These are phyloP conservation scores for Penicillium malachiteum DNA, from an alignment of 495 filamentous ascomycete species.

Conservation along the genomic window DNA sequence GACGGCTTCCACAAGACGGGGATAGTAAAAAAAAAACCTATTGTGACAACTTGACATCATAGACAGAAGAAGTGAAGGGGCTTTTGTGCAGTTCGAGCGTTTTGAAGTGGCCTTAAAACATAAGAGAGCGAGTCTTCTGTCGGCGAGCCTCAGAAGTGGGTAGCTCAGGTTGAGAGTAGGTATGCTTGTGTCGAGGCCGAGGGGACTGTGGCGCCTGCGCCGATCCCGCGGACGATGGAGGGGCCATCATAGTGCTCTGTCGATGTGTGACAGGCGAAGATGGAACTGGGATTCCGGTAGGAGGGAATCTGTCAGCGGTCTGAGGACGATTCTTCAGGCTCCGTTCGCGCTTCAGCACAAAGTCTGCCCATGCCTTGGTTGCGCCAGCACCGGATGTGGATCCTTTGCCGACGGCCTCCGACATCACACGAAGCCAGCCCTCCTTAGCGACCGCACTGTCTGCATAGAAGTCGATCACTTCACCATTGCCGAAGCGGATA, in stretches of 20 bases:
- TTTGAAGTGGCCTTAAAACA: slow-evolving; percentile 29
- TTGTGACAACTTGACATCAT: slow-evolving; percentile 34
- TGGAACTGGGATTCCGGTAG: slow-evolving; percentile 13
- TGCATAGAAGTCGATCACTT: slow-evolving; percentile 98
- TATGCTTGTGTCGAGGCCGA: slow-evolving; percentile 42
- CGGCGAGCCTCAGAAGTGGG: slow-evolving; percentile 38
- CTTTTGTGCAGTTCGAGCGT: slow-evolving; percentile 12
- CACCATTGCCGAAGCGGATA: slow-evolving; percentile 95
- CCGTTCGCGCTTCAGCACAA: slow-evolving; percentile 62
- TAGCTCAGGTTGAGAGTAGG: slow-evolving; percentile 45
- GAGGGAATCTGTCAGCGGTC: slow-evolving; percentile 29
- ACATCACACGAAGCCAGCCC: slow-evolving; percentile 90
- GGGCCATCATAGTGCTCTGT: slow-evolving; percentile 18
- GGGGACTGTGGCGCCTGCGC: slow-evolving; percentile 27
- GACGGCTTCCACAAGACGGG: slow-evolving; percentile 8
- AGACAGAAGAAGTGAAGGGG: slow-evolving; percentile 26
- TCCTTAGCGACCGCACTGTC: slow-evolving; percentile 83
- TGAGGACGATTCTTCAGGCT: slow-evolving; percentile 36
- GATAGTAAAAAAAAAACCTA: slow-evolving; percentile 23
- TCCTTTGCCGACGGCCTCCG: slow-evolving; percentile 76
- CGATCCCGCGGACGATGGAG: slow-evolving; percentile 32
- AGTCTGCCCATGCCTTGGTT: slow-evolving; percentile 72
- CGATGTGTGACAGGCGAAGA: slow-evolving; percentile 29
- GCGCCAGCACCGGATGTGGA: slow-evolving; percentile 38
- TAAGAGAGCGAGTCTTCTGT: slow-evolving; percentile 47